Percentiles rank a stretch among this genome's conserved stretches.
phyloP scores from a whole-genome alignment of 257 asterid genomes.

The Solanum sparsipilum region DNA sequence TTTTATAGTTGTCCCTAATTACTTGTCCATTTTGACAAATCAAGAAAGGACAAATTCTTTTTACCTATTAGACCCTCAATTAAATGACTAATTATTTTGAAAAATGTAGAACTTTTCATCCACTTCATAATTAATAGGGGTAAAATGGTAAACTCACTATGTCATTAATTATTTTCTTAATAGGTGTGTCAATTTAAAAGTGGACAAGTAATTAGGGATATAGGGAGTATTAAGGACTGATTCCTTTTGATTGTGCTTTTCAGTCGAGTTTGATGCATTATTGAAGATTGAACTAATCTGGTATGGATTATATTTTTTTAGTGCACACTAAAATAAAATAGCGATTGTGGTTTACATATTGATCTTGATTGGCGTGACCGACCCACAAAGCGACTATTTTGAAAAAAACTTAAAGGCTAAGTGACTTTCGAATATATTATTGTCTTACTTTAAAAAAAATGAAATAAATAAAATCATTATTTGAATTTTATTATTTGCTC shows the following conservation, averaged over 20 bases:
- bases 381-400: accelerated
- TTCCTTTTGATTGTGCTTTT: neutral
- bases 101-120: too few relatives aligned
- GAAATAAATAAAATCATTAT: neutral
- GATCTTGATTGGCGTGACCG: neutral
- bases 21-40: too few relatives aligned
- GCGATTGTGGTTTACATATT: neutral
- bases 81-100: too few relatives aligned
- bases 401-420: neutral
- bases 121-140: too few relatives aligned
- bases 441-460: too few relatives aligned
- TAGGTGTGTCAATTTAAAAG: too few relatives aligned
- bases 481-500: neutral
- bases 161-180: too few relatives aligned
- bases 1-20: too few relatives aligned
- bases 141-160: too few relatives aligned
- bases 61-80: too few relatives aligned
- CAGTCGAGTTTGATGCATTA: neutral
- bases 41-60: too few relatives aligned
- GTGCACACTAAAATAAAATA: neutral
- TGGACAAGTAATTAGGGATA: too few relatives aligned
- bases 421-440: neutral
- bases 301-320: neutral
- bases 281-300: neutral
- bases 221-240: neutral